Base-by-base conservation (phyloP, 495 filamentous ascomycete genomes). In the Eremomyces bilateralis region DNA sequence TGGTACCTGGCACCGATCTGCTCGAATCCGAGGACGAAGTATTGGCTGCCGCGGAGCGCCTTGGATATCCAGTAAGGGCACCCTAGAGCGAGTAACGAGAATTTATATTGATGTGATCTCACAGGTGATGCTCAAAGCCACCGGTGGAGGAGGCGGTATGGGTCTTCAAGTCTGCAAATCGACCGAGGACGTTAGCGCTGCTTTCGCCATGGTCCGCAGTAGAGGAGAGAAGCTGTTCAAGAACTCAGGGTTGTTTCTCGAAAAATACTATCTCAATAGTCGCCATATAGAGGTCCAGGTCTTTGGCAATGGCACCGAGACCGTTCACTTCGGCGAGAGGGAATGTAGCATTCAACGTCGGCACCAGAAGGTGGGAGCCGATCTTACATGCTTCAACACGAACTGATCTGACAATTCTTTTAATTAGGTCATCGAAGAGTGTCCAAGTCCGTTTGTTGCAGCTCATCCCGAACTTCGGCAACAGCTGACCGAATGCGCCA, bases 271-370 rank as follows among this genome's bases (percentile, higher is more conserved):
- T 22, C 39, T 39, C 8, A 31, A 34, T 27, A 57, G 61, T 20
- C 62, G 58, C 21, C 67, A 71, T 41, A 49, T 73, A 11, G 67
- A 73, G 38, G 60, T 73, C 8, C 67, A 71, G 36, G 55, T 73
- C 15, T 52, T 71, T 15, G 69, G 69, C 12, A 65, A 71, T 41
- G 65, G 65, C 0, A 55, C 51, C 0, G 43, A 60, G n/a, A 63
- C 64, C 2, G 52, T 60, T 4, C 57, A 65, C 41, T 52, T 70
- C 5, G 63, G 65, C 39, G 67, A 71, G 45, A 52, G 67, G 34
- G 69, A 73, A 22, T 73, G 69, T 34, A 67, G 61, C 31, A 59
- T 71, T 3, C 67, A 73, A 45, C 53, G 69, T 15, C 55, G 69
- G 17, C 62, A 70, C 44, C 64, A 68, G 36, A 70, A 70, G 36